Base-by-base conservation (phyloP, 2,329 filamentous ascomycete genomes). In the Teratosphaeria viscida region DNA sequence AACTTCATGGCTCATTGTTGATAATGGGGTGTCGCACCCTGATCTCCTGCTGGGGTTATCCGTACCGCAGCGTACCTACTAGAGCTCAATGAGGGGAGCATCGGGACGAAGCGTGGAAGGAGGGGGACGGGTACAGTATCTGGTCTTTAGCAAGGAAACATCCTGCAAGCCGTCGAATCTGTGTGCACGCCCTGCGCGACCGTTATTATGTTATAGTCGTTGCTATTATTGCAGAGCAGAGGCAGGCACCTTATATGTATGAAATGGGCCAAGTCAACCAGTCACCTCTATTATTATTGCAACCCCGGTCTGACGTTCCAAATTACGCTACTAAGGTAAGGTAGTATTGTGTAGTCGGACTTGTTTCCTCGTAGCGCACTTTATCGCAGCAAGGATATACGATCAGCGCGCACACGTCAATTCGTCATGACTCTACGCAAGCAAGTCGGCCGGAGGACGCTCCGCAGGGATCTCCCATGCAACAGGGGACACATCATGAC, bases 1-100 rank as follows among this genome's bases (percentile, higher is more conserved):
- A 19, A 49, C 43, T 32, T 54, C 57, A 57, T 61, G 57, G 54
- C 57, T 57, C 54, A 58, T 59, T n/a, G 32, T 59, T 19, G 43
- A n/a, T 23, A 49, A n/a, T 23, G 43, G 43, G 43, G 23, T n/a
- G 43, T 23, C 5, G 16, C n/a, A 49, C 43, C 43, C 43, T 49
- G n/a, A 19, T 19, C 19, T 23, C 43, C 43, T 49, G 43, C 43
- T 49, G 43, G 43, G 43, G 43, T 49, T 6, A 23, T 23, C 23
- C 23, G 23, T 23, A 49, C 43, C n/a, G 43, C 43, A 23, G 43
- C 43, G 37, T 43, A 43, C 37, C 37, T 43, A 43, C 37, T 43
- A 14, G n/a, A 49, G 43, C 43, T 49, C n/a, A 23, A 49, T 49
- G 43, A 49, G 5, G 43, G 43, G 43, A 49, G 43, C 43, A 49